Conservation (phyloP, 345 rosid genomes). For the Populus simonii region DNA sequence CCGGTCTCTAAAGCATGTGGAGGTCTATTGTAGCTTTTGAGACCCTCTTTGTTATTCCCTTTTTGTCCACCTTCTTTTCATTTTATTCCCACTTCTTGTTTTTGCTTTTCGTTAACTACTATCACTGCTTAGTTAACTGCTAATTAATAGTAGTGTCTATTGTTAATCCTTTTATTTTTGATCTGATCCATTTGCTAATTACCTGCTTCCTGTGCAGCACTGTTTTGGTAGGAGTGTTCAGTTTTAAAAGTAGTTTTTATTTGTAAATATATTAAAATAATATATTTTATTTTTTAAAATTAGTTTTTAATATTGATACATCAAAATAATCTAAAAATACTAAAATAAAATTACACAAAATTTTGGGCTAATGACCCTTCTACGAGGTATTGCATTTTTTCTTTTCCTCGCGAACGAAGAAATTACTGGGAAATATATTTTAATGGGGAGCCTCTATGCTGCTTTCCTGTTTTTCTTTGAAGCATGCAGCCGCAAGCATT, state of each 20-base stretch:
- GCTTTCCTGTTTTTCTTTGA: neutral
- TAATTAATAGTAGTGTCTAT: neutral
- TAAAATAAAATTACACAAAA: no score
- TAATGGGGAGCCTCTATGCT: neutral
- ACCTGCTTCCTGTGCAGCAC: neutral
- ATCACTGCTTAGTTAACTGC: neutral
- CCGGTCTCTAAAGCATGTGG: conserved; percentile 30
- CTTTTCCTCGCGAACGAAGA: neutral
- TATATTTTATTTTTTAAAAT: no score
- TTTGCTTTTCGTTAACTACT: neutral
- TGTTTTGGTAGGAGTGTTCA: no score
- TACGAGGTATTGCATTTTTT: neutral
- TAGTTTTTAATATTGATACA: no score
- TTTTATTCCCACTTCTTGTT: neutral
- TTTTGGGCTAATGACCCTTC: neutral
- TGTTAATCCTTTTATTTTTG: neutral
- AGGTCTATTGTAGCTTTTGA: conserved; percentile 30
- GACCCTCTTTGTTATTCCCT: conserved; percentile 14
- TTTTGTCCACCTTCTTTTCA: conserved; percentile 9
- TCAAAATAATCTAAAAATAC: no score
- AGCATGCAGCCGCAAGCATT: neutral
- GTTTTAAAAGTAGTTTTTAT: no score
- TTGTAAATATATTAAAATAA: no score
- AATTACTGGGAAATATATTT: neutral
- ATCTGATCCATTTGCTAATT: no score